Evolutionary conservation across 331 rosid species (phyloP), one percentile per base, ranked within the genome.

Genomic region (Erythrophleum ivorense): DNA sequence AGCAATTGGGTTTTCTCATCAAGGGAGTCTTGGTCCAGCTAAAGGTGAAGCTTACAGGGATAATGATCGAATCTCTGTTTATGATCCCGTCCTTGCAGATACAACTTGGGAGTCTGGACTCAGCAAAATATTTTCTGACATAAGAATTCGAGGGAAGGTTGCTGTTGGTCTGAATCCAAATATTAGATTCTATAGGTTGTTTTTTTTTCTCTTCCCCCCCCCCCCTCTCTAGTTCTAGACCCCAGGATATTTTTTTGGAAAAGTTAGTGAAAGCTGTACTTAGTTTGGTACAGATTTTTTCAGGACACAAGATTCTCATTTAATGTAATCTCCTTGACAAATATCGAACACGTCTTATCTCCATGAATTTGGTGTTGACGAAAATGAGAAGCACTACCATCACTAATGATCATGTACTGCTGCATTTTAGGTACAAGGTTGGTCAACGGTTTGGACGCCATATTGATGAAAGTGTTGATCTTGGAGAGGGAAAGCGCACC

Each of bases 371-470:
- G 73, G 69, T 31, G 53, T 4, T 34, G 46, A 71, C 81, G 69
- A 72, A 65, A 55, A 46, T 71, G 29, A 29, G 41, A 31, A 62
- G 13, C 55, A 65, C 76, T 50, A 57, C 15, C 66, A 58, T 71
- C 68, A 76, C 77, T 62, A 71, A 54, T 53, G 40, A 62, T 67
- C 34, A 55, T 78, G 49, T 29, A 62, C 69, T 77, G 60, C 18
- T 73, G 79, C 10, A 54, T 81, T 83, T 76, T 59, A 95, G 98
- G 88, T 95, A 93, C 92, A 89, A 89, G 72, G 92, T 63, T 75
- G 97, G 98, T 74, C 98, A 95, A 78, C 88, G 90, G 11, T 95
- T 95, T 84, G 99, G 98, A 71, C 87, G 92, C 57, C 99, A 95
- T 88, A 91, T 93, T 77, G 98, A 95, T 79, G 99, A 90, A 86